Base-by-base conservation (phyloP, 352 stramenopile genomes). In the Globisporangium viniferum region DNA sequence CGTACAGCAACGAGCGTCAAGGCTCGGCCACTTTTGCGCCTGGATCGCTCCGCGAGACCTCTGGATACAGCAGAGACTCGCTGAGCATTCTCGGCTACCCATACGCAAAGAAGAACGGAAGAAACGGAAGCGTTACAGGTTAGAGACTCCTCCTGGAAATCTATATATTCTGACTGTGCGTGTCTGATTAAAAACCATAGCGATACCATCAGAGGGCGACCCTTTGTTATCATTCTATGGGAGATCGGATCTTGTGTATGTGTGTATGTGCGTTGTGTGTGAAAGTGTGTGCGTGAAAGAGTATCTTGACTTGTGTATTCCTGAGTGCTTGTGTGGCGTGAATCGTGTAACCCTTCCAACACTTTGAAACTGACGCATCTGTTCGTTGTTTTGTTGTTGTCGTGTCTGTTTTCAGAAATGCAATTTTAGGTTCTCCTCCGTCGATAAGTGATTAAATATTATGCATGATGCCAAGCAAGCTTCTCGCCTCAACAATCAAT, bases 71-170 rank as follows among this genome's bases (percentile, higher is more conserved):
- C 66, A 78, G 81, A 51, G 84, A 92, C 33, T 93, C 86, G 35
- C 72, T 92, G 66, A 92, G 76, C 73, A 85, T 95, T 72, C 81
- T 95, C 66, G 85, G 81, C 66, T 95, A 95, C 72, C 86, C 86
- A 57, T 90, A 92, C 71, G 83, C 82, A 49, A 91, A 90, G 77
- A 90, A 91, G 68, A 91, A 78, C 72, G 71, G 69, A 68, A 80
- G 84, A 66, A 76, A 85, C 72, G 72, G 73, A 77, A 88, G 82
- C 80, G 69, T 77, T 22, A 81, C 75, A 64, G 75, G 75, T 81
- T 69, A 59, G 74, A 61, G 49, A 56, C 29, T 22, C 18, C 2
- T 22, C 27, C 27, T 71, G 44, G 63, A 70, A 36, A 59, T 18
- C 65, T 66, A 66, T 61, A 53, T 71, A 20, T 63, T 54, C 9